These are phyloP conservation scores for Sugiyamaella lignohabitans DNA, from an alignment of 805 yeast genomes.

Conservation along the genomic window DNA sequence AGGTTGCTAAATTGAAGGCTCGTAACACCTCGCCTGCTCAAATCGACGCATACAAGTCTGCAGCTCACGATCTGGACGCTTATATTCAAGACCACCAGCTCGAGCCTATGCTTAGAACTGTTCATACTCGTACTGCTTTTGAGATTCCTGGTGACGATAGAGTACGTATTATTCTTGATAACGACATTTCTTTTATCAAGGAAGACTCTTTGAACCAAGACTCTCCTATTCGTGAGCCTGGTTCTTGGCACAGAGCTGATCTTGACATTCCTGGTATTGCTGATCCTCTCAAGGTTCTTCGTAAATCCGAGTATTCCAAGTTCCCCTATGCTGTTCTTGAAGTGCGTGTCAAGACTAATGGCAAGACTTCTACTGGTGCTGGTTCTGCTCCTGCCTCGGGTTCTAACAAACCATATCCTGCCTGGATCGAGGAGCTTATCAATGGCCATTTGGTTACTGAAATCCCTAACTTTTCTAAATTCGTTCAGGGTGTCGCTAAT, in stretches of 20 bases:
- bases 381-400: slow-evolving; percentile 17
- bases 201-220: slow-evolving; percentile 82
- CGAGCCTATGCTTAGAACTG: slow-evolving; percentile 81
- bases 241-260: slow-evolving; percentile 87
- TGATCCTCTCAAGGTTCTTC: slow-evolving; percentile 62
- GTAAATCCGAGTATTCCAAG: slow-evolving; percentile 78
- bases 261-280: slow-evolving; percentile 66
- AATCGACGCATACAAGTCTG: slow-evolving; percentile 45
- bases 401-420: slow-evolving; percentile 10
- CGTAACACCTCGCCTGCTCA: slow-evolving; percentile 50
- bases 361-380: slow-evolving; percentile 31
- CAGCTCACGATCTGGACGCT: slow-evolving; percentile 53
- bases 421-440: slow-evolving; percentile 83
- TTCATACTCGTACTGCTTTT: slow-evolving; percentile 88
- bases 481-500: slow-evolving; percentile 86
- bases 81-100: slow-evolving; percentile 60
- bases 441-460: slow-evolving; percentile 82
- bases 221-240: slow-evolving; percentile 85
- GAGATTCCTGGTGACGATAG: slow-evolving; percentile 97
- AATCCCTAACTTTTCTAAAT: slow-evolving; percentile 89
- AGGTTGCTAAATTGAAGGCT: slow-evolving; percentile 54
- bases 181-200: slow-evolving; percentile 78
- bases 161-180: slow-evolving; percentile 83
- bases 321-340: slow-evolving; percentile 80
- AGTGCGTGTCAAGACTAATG: slow-evolving; percentile 52